phyloP scores from a whole-genome alignment of 192 early-diverging fungal genomes.

The Coemansia sp. region DNA sequence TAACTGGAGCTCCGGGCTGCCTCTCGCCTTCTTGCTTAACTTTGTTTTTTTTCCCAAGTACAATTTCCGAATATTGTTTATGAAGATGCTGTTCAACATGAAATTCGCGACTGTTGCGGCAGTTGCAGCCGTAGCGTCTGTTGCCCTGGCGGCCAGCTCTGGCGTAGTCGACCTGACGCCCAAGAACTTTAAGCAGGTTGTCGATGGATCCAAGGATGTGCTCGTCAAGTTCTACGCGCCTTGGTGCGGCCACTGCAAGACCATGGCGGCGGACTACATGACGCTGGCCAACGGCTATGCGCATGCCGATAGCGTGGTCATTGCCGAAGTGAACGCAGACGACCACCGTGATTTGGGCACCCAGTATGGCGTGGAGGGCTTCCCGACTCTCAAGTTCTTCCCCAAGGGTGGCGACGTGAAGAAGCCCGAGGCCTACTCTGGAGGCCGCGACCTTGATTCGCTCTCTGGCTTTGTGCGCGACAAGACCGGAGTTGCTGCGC shows the following conservation, averaged over 20 bases:
- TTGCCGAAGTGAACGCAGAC: conserved; percentile 90
- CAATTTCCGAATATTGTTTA: not conserved
- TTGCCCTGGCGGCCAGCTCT: conserved; percentile 22
- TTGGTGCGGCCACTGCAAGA: conserved; percentile 88
- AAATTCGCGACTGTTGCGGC: conserved; percentile 30
- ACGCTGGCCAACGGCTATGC: conserved; percentile 75
- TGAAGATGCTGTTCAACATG: conserved; percentile 33
- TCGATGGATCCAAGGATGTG: conserved; percentile 73
- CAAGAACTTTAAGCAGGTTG: conserved; percentile 52
- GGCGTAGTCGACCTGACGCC: conserved; percentile 45
- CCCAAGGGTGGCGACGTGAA: conserved; percentile 69
- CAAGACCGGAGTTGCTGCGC: conserved; percentile 70
- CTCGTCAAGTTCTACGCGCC: conserved; percentile 89
- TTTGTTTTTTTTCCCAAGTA: conserved; percentile 3
- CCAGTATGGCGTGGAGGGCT: conserved; percentile 76
- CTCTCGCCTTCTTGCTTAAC: not conserved
- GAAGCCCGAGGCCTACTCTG: conserved; percentile 74
- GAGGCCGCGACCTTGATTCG: conserved; percentile 80
- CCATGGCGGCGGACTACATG: conserved; percentile 69
- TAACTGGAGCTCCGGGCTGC: not conserved
- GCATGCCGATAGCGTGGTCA: conserved; percentile 75
- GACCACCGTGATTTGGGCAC: conserved; percentile 77
- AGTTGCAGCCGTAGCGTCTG: conserved; percentile 38
- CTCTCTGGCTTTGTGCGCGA: conserved; percentile 74
- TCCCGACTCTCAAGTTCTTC: conserved; percentile 94